Conservation (phyloP, 2,329 filamentous ascomycete species). For the Arthroderma sp. region DNA sequence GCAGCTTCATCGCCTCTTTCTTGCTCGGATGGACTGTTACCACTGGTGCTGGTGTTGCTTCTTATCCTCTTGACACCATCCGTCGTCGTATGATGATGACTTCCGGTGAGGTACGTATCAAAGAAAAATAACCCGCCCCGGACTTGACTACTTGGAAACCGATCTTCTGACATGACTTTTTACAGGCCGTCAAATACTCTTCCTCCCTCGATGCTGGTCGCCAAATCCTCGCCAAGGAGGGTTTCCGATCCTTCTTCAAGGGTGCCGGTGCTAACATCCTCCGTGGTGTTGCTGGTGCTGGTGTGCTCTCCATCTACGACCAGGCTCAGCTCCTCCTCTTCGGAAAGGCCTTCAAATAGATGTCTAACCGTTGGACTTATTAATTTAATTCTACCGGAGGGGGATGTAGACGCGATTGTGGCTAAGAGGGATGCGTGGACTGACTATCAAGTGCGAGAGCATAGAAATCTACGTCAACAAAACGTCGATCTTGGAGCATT, state of each 20-base stretch:
- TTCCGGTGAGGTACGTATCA: constrained; percentile 49
- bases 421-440: constrained; percentile 13
- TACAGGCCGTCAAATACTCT: constrained; percentile 98
- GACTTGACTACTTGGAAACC: background rate
- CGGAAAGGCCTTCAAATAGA: constrained; percentile 94
- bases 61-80: constrained; percentile 99
- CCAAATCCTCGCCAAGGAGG: constrained; percentile 95
- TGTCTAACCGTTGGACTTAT: constrained; percentile 11
- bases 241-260: constrained; percentile 99
- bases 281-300: constrained; percentile 99
- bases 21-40: constrained; percentile 96
- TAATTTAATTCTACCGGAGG: constrained; percentile 11
- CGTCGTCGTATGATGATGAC: constrained; percentile 99
- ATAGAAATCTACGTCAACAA: constrained; percentile 31
- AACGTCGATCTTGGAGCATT: constrained; percentile 31
- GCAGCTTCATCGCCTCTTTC: constrained; percentile 99
- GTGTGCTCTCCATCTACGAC: constrained; percentile 99
- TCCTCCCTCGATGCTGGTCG: constrained; percentile 85
- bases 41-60: constrained; percentile 99
- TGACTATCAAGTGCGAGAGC: constrained; percentile 4
- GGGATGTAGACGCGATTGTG: constrained; percentile 18
- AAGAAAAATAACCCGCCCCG: constrained; percentile 1
- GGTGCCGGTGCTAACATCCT: constrained; percentile 99
- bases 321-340: constrained; percentile 98
- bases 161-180: background rate